Percentiles rank a stretch among this genome's conserved stretches.
Evolutionary conservation across 2,329 filamentous ascomycete genomes (phyloP).

Genomic region (Didymella pomorum): DNA sequence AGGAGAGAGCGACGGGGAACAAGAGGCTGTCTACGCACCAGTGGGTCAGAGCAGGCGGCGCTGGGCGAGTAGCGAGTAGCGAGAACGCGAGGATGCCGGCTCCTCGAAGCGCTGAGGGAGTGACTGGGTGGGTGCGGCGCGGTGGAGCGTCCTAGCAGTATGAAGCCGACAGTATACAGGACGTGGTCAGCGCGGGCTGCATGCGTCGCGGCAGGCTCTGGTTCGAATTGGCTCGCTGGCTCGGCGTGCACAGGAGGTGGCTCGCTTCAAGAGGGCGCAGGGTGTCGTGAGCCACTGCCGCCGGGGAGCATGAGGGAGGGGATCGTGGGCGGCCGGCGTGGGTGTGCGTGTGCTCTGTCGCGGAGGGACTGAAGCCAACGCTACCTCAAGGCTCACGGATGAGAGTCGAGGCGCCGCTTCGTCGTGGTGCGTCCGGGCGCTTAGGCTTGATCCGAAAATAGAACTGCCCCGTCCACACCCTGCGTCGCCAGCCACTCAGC

Average conservation of each 20-base stretch:
- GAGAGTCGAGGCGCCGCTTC: slow-evolving; percentile 7
- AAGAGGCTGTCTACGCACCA: slow-evolving; percentile 40
- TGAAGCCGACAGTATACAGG: neutral
- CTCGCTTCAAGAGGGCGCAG: slow-evolving; percentile 6
- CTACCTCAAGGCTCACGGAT: neutral
- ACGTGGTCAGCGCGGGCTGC: slow-evolving; percentile 1
- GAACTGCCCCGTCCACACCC: slow-evolving; percentile 1
- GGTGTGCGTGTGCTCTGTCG: slow-evolving; percentile 1
- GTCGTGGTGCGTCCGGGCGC: slow-evolving; percentile 4
- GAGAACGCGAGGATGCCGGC: slow-evolving; percentile 54
- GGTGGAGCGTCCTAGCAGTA: neutral
- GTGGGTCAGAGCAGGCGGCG: neutral
- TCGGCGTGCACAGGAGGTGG: neutral
- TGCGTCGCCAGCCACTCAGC: slow-evolving; percentile 10
- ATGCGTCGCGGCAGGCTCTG: slow-evolving; percentile 13
- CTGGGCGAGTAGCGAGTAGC: slow-evolving; percentile 12
- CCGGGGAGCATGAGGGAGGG: slow-evolving; percentile 13
- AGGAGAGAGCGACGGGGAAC: slow-evolving; percentile 14
- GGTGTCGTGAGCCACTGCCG: slow-evolving; percentile 8
- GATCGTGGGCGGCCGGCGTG: slow-evolving; percentile 14
- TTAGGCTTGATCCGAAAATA: neutral
- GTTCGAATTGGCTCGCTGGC: neutral
- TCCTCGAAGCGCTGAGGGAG: slow-evolving; percentile 54
- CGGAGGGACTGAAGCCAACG: slow-evolving; percentile 6
- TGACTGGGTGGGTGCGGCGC: slow-evolving; percentile 35